Percentiles rank a stretch among this genome's conserved stretches.
These are phyloP conservation scores for Jamesozyma jinghongensis DNA, from an alignment of 805 yeast genomes.

Conservation along the genomic window DNA sequence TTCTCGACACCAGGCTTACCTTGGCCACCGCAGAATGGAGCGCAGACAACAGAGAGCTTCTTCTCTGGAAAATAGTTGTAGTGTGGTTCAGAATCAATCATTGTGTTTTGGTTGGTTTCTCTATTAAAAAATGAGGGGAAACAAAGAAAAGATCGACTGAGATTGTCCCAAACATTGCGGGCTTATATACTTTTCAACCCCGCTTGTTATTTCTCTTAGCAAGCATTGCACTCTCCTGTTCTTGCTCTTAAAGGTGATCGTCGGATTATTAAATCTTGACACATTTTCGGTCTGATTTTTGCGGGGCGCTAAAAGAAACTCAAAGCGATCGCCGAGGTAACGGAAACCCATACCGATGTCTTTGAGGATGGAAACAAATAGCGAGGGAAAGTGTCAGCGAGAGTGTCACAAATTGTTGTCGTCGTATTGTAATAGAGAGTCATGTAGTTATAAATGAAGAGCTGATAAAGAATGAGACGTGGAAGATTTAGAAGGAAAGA, in stretches of 20 bases:
- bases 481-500: no score
- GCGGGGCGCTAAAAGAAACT: neutral
- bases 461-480: no score
- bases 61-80: slow-evolving; percentile 42
- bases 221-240: neutral
- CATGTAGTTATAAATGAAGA: no score
- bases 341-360: neutral
- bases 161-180: neutral
- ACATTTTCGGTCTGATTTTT: neutral
- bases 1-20: slow-evolving; percentile 87
- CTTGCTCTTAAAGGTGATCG: slow-evolving; percentile 2
- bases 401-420: neutral
- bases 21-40: slow-evolving; percentile 96
- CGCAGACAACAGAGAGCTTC: slow-evolving; percentile 62
- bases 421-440: no score
- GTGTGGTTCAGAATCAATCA: slow-evolving; percentile 14
- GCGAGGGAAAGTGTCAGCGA: neutral
- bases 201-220: slow-evolving; percentile 6
- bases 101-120: neutral
- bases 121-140: neutral
- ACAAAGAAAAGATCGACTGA: neutral
- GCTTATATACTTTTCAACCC: slow-evolving; percentile 3
- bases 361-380: neutral
- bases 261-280: neutral
- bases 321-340: neutral